Percentiles rank a stretch among this genome's conserved stretches.
phyloP scores from a whole-genome alignment of 1,139 yeast species.

The Taphrina deformans region DNA sequence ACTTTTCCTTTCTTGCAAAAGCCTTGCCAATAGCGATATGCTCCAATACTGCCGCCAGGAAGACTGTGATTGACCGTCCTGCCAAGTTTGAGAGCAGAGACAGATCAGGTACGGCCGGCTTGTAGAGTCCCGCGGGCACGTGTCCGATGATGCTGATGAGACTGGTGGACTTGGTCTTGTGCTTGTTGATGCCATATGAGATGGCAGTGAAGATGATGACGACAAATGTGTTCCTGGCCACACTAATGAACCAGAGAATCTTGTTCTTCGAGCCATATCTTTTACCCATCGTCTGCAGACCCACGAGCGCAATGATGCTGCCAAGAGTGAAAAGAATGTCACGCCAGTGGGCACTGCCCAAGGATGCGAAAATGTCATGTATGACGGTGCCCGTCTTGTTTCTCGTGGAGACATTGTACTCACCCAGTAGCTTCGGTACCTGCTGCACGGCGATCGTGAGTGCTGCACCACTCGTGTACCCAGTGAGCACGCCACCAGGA shows the following conservation, averaged over 20 bases:
- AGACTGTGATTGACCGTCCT: constrained; percentile 80
- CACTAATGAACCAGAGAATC: constrained; percentile 67
- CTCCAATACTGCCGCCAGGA: constrained; percentile 60
- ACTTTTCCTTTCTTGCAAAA: constrained; percentile 87
- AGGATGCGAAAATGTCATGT: constrained; percentile 77
- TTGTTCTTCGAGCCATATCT: constrained; percentile 62
- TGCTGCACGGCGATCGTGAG: constrained; percentile 77
- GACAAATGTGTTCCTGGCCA: constrained; percentile 76
- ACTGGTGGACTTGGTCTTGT: constrained; percentile 45
- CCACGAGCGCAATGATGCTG: constrained; percentile 53
- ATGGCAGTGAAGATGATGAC: constrained; percentile 75
- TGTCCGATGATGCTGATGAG: constrained; percentile 65
- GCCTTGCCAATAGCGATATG: constrained; percentile 93
- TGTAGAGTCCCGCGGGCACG: constrained; percentile 77
- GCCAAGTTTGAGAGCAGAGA: constrained; percentile 64
- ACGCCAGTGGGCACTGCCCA: constrained; percentile 55
- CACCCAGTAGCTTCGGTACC: constrained; percentile 84
- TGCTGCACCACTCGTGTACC: constrained; percentile 94
- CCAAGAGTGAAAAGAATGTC: constrained; percentile 17
- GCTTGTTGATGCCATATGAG: constrained; percentile 62
- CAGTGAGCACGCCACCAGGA: constrained; percentile 88
- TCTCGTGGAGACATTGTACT: constrained; percentile 43
- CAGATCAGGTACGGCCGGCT: constrained; percentile 74
- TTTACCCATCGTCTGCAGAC: constrained; percentile 63
- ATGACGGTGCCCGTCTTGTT: constrained; percentile 76